A percentile compares a stretch with the other conserved stretches of the same genome.
Evolutionary conservation across 768 basidiomycete species (phyloP).

Genomic region (Boletales sp.): DNA sequence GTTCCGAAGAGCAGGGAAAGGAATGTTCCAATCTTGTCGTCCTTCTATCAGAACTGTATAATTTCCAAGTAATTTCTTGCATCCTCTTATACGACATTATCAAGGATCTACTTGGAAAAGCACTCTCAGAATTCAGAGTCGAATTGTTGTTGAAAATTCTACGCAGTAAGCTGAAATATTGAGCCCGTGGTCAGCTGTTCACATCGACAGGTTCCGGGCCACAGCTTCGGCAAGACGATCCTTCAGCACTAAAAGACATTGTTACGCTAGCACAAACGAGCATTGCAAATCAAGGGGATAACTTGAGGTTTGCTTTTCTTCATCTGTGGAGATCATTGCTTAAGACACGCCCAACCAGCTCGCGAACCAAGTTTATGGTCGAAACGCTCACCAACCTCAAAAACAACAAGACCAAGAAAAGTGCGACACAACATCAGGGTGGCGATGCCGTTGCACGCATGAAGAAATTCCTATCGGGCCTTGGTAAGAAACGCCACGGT

Average conservation of each 20-base stretch:
- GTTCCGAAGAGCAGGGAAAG: constrained; percentile 57
- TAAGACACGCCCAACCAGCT: constrained; percentile 44
- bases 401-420: constrained; percentile 79
- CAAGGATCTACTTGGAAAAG: constrained; percentile 59
- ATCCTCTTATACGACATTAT: constrained; percentile 90
- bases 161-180: constrained; percentile 51
- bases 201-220: constrained; percentile 76
- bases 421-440: constrained; percentile 63
- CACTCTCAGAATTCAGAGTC: constrained; percentile 74
- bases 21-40: constrained; percentile 86
- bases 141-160: constrained; percentile 85
- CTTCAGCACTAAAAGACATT: constrained; percentile 88
- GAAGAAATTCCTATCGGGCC: constrained; percentile 79
- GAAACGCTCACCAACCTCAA: constrained; percentile 91
- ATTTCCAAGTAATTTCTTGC: constrained; percentile 90
- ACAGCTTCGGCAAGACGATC: constrained; percentile 90
- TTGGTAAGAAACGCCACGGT: constrained; percentile 80
- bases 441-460: constrained; percentile 76
- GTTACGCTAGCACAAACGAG: constrained; percentile 76
- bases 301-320: constrained; percentile 44
- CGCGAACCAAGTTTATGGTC: constrained; percentile 92
- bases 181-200: background rate
- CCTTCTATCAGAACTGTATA: constrained; percentile 89
- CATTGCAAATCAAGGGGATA: constrained; percentile 47
- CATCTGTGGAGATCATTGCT: background rate